A percentile compares a stretch with the other conserved stretches of the same genome.
Conservation (phyloP, 225 moss, liverwort and hornwort species). For the Climacium dendroides region DNA sequence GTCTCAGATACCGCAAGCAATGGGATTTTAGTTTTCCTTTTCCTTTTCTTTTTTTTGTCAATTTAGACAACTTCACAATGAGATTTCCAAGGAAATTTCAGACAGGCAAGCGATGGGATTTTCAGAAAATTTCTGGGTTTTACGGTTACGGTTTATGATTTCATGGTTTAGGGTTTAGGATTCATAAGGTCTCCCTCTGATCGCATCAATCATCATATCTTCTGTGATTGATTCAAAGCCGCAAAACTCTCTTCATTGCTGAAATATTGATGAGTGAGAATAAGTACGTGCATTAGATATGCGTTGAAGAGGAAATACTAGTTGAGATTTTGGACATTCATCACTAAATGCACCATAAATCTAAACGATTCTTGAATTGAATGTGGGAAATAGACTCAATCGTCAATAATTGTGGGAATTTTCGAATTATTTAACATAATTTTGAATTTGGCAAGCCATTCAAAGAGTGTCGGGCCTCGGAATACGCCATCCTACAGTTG, state of each 20-base stretch:
- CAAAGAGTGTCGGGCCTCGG: neutral
- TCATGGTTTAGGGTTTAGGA: neutral
- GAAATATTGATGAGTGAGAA: neutral
- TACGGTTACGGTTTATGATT: neutral
- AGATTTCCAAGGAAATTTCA: neutral
- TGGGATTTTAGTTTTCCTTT: too few relatives aligned
- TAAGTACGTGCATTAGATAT: neutral
- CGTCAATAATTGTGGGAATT: neutral
- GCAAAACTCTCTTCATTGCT: too few relatives aligned
- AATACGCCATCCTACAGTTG: neutral
- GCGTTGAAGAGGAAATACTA: neutral
- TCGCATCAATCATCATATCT: neutral
- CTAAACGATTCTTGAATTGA: neutral
- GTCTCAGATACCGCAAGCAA: neutral
- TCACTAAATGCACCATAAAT: neutral
- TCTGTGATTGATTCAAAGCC: neutral
- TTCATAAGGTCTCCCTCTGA: neutral
- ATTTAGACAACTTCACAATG: neutral
- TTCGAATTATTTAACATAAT: neutral
- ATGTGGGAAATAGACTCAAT: neutral
- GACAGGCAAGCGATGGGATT: neutral
- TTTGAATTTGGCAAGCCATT: neutral
- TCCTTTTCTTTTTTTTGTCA: neutral
- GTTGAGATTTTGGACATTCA: neutral
- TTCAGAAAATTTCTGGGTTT: neutral